phyloP scores from a whole-genome alignment of 129 eudicot genomes.

The Chrysanthemum makinoi region DNA sequence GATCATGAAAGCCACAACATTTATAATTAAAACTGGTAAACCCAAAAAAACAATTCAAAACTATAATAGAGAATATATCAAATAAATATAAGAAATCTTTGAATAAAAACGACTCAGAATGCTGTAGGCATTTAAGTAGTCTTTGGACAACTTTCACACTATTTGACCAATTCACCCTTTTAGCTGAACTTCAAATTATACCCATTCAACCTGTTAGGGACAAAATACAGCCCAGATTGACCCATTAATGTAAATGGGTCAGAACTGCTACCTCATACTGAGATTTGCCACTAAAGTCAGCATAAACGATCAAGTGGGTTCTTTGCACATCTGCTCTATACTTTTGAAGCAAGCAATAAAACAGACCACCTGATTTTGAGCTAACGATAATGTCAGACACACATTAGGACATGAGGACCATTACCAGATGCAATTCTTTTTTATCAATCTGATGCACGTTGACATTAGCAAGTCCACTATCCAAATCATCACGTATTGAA shows the following conservation, averaged over 20 bases:
- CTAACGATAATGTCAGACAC: constrained; percentile 7
- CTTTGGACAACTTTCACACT: background rate
- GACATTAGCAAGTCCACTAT: constrained; percentile 38
- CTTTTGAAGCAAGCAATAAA: constrained; percentile 16
- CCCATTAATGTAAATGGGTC: no score
- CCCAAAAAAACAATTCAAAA: no score
- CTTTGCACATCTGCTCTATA: background rate
- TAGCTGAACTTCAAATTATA: background rate
- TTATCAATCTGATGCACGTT: constrained; percentile 54
- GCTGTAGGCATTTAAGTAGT: background rate
- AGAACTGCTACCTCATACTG: background rate
- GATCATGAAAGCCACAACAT: no score
- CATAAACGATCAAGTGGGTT: no score
- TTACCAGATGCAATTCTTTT: constrained; percentile 67
- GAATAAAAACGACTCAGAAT: background rate
- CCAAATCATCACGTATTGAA: constrained; percentile 55
- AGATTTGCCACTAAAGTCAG: background rate
- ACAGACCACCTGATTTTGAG: constrained; percentile 13
- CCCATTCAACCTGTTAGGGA: constrained; percentile 2
- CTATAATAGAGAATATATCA: no score
- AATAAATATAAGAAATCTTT: background rate
- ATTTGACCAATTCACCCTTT: background rate
- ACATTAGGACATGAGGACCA: background rate
- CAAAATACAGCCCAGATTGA: no score
- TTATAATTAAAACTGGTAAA: no score